Percentiles rank a stretch among this genome's conserved stretches.
phyloP scores from a whole-genome alignment of 352 stramenopile genomes.

The Thraustochytrium sp. region DNA sequence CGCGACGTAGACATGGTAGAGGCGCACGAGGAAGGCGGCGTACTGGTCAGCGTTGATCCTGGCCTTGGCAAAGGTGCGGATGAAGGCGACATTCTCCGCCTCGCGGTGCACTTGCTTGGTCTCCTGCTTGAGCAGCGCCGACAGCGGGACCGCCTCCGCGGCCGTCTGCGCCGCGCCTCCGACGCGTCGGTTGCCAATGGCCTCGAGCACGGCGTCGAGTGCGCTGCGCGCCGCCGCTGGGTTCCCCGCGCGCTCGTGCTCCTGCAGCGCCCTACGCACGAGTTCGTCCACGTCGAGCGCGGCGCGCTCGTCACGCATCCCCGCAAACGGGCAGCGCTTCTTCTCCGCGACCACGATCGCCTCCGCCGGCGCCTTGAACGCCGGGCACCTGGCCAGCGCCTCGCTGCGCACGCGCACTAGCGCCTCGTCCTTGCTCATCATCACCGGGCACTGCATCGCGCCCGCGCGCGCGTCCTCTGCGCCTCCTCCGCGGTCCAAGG shows the following conservation, averaged over 20 bases:
- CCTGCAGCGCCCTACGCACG: not conserved
- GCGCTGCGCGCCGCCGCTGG: not conserved
- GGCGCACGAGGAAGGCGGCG: conserved; percentile 54
- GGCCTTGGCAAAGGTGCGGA: conserved; percentile 65
- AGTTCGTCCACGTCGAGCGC: not conserved
- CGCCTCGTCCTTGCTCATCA: not conserved
- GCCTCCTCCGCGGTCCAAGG: not conserved
- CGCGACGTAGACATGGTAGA: conserved; percentile 63
- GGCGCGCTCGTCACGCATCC: not conserved
- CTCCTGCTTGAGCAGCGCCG: conserved; percentile 60
- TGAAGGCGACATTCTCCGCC: conserved; percentile 69
- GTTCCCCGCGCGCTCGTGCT: not conserved
- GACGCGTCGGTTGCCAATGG: not conserved
- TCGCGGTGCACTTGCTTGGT: conserved; percentile 63
- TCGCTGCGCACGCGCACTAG: not conserved
- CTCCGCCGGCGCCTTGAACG: not conserved
- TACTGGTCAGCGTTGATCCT: conserved; percentile 63
- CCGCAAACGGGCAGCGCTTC: not conserved
- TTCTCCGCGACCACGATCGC: not conserved
- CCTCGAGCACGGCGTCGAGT: not conserved
- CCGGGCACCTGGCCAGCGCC: not conserved
- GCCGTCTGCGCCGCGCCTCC: not conserved
- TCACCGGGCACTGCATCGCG: not conserved
- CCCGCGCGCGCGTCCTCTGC: not conserved
- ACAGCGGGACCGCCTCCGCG: conserved; percentile 49